These are phyloP conservation scores for Taiozyma sp. DNA, from an alignment of 1,139 yeast species.

Conservation along the genomic window DNA sequence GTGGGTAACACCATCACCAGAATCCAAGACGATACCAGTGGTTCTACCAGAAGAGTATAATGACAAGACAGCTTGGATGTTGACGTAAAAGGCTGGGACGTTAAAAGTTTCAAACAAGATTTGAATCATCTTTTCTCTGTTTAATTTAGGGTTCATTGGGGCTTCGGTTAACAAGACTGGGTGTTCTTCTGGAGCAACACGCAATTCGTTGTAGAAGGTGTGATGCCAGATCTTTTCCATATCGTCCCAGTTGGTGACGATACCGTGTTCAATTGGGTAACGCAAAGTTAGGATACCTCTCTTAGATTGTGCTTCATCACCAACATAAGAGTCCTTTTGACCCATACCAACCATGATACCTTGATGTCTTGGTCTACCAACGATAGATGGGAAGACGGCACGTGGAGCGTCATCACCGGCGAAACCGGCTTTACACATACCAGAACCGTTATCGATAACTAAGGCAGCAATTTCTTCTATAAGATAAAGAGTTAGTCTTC, in stretches of 20 bases:
- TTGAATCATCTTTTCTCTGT: slow-evolving; percentile 99
- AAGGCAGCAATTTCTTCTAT: slow-evolving; percentile 27
- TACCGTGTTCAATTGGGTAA: slow-evolving; percentile 99
- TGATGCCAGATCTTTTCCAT: slow-evolving; percentile 99
- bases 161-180: slow-evolving; percentile 98
- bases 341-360: slow-evolving; percentile 99
- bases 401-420: slow-evolving; percentile 99
- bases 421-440: slow-evolving; percentile 99
- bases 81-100: slow-evolving; percentile 98
- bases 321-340: slow-evolving; percentile 99
- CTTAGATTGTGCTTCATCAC: slow-evolving; percentile 99
- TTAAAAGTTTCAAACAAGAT: slow-evolving; percentile 98
- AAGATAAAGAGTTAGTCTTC: neutral
- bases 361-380: slow-evolving; percentile 99
- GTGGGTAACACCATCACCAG: slow-evolving; percentile 99
- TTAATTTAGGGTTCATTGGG: slow-evolving; percentile 98
- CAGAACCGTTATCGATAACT: slow-evolving; percentile 99
- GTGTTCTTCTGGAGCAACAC: slow-evolving; percentile 99
- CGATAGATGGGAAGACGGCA: slow-evolving; percentile 99
- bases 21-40: slow-evolving; percentile 98
- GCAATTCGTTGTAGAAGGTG: slow-evolving; percentile 94
- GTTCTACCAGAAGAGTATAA: slow-evolving; percentile 99
- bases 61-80: slow-evolving; percentile 97
- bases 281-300: slow-evolving; percentile 99
- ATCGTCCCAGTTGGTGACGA: slow-evolving; percentile 99